These are phyloP conservation scores for Megacollybia platyphylla DNA, from an alignment of 1,284 basidiomycete genomes.

Conservation along the genomic window DNA sequence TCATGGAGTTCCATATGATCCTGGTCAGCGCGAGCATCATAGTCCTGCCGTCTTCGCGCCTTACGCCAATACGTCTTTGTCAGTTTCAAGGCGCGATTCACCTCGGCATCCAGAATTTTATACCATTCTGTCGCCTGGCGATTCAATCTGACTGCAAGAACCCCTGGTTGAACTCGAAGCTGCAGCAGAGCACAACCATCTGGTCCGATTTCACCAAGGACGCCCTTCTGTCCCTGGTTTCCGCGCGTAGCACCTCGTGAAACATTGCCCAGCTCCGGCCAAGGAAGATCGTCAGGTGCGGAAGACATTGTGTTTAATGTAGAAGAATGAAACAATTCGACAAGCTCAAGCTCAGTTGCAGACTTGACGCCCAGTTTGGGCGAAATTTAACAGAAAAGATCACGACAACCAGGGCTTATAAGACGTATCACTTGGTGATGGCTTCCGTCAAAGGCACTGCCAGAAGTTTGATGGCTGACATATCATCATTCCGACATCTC, in stretches of 20 bases:
- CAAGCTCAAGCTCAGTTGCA: conserved; percentile 4
- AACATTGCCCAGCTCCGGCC: conserved; percentile 74
- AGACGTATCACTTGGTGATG: conserved; percentile 6
- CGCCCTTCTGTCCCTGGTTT: conserved; percentile 73
- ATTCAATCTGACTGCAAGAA: conserved; percentile 60
- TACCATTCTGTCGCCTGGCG: conserved; percentile 70
- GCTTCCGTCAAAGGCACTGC: conserved; percentile 7
- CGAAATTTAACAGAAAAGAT: conserved; percentile 10
- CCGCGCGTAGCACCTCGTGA: conserved; percentile 71
- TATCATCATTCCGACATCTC: conserved; percentile 8
- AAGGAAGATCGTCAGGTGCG: conserved; percentile 60
- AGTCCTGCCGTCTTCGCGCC: conserved; percentile 62
- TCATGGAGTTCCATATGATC: conserved; percentile 78
- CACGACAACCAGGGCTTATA: conserved; percentile 10
- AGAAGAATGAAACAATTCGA: conserved; percentile 5
- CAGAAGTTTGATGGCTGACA: conserved; percentile 6
- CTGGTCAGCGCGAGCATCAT: conserved; percentile 69
- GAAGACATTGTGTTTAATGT: conserved; percentile 30
- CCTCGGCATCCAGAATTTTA: conserved; percentile 58
- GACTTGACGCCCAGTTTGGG: conserved; percentile 2
- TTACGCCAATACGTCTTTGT: conserved; percentile 78
- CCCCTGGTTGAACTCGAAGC: conserved; percentile 67
- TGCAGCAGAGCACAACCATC: conserved; percentile 62
- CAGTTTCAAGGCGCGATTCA: conserved; percentile 64
- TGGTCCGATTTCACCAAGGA: conserved; percentile 50